Conservation (phyloP, 495 filamentous ascomycete species). For the Daldinia bambusicola region DNA sequence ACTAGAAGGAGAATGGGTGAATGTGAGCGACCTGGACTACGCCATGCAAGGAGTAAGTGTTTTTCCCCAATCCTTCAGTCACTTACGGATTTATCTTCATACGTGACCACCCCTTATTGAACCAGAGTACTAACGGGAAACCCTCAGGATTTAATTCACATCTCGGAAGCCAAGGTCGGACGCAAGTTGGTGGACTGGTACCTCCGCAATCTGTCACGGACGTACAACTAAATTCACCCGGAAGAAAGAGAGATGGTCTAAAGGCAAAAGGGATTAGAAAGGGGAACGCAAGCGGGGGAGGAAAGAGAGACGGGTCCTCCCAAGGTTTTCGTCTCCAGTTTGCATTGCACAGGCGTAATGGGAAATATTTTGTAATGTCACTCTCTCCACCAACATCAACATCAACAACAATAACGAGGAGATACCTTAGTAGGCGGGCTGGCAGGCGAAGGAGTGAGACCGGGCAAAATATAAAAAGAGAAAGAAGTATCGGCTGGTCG, state of each 20-base stretch:
- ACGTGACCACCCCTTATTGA: constrained; percentile 34
- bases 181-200: constrained; percentile 99
- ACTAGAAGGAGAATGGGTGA: constrained; percentile 90
- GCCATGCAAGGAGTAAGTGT: constrained; percentile 86
- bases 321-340: constrained; percentile 29
- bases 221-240: constrained; percentile 66
- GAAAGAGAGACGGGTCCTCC: neutral
- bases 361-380: constrained; percentile 37
- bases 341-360: constrained; percentile 48
- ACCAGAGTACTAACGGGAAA: constrained; percentile 43
- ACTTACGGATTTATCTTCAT: neutral
- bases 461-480: constrained; percentile 13
- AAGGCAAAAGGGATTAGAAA: constrained; percentile 2
- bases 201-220: constrained; percentile 91
- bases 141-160: constrained; percentile 87
- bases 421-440: constrained; percentile 14
- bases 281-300: constrained; percentile 6
- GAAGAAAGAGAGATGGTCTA: neutral
- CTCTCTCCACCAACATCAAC: constrained; percentile 13
- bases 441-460: constrained; percentile 16
- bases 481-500: constrained; percentile 5
- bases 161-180: constrained; percentile 98
- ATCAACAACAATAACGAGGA: neutral
- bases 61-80: constrained; percentile 6
- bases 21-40: constrained; percentile 93